A percentile compares a stretch with the other conserved stretches of the same genome.
Evolutionary conservation across 257 asterid genomes (phyloP).

Genomic region (Fraxinus anomala): DNA sequence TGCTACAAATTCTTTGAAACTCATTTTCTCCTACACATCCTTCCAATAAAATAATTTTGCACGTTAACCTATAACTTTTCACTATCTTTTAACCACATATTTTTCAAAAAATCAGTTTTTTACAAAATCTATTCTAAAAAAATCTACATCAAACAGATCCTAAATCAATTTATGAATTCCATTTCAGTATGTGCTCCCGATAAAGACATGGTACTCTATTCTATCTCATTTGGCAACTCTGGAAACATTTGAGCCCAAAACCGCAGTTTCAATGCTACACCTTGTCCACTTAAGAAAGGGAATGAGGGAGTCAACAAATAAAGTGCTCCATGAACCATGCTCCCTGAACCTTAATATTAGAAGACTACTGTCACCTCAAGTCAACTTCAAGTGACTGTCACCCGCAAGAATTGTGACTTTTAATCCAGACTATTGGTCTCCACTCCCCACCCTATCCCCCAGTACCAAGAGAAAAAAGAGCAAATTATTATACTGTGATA

Average conservation of each 20-base stretch:
- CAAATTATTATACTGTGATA: neutral
- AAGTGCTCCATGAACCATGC: neutral
- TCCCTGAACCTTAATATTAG: neutral
- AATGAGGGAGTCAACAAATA: neutral
- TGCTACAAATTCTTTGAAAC: too few species aligned
- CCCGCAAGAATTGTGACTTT: neutral
- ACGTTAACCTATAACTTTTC: too few species aligned
- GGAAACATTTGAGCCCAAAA: neutral
- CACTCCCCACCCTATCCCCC: neutral
- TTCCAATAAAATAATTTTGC: too few species aligned
- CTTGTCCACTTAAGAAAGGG: neutral
- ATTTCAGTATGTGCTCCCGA: neutral
- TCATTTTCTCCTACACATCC: too few species aligned
- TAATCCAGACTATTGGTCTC: neutral
- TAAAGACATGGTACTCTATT: neutral
- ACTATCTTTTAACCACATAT: too few species aligned
- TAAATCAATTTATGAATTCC: neutral
- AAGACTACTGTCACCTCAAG: neutral
- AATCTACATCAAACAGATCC: too few species aligned
- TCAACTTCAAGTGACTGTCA: neutral
- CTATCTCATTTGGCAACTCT: neutral
- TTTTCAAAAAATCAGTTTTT: too few species aligned
- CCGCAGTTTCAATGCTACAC: neutral
- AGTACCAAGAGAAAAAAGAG: neutral
- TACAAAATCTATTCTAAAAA: too few species aligned